Evolutionary conservation across 306 rosid genomes (phyloP).

Genomic region (Spatholobus suberectus): DNA sequence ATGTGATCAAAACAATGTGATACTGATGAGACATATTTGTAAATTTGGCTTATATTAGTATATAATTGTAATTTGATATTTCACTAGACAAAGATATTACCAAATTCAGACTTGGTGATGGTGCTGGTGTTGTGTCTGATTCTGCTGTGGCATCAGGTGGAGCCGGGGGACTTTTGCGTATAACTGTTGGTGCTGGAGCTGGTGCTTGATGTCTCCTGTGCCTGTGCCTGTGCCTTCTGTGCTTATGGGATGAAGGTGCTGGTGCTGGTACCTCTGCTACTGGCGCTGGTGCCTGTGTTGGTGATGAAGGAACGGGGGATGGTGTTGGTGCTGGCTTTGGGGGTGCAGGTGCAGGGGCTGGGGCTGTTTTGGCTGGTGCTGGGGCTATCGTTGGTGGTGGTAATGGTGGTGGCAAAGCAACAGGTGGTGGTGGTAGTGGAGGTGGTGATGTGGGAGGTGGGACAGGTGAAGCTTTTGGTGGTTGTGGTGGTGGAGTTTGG

Average conservation of each 20-base stretch:
- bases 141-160: conserved; percentile 73
- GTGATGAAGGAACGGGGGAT: conserved; percentile 59
- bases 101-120: conserved; percentile 79
- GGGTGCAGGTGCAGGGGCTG: conserved; percentile 66
- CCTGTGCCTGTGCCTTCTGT: conserved; percentile 69
- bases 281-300: conserved; percentile 62
- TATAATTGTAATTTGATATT: conserved; percentile 8
- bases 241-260: conserved; percentile 62
- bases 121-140: conserved; percentile 74
- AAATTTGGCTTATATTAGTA: not conserved
- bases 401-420: conserved; percentile 29
- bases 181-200: conserved; percentile 68
- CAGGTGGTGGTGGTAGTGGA: conserved; percentile 54
- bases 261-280: conserved; percentile 45
- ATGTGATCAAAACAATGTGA: conserved; percentile 29
- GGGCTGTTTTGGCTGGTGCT: conserved; percentile 65
- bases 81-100: conserved; percentile 52
- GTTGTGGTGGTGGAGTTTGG: conserved; percentile 60
- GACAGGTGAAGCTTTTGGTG: conserved; percentile 63
- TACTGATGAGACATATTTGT: not conserved
- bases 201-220: conserved; percentile 70
- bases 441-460: conserved; percentile 64
- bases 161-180: conserved; percentile 81
- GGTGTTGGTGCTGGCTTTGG: conserved; percentile 61
- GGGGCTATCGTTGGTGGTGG: conserved; percentile 72